Conservation (phyloP, 2,329 filamentous ascomycete species). For the Alternaria conjuncta region DNA sequence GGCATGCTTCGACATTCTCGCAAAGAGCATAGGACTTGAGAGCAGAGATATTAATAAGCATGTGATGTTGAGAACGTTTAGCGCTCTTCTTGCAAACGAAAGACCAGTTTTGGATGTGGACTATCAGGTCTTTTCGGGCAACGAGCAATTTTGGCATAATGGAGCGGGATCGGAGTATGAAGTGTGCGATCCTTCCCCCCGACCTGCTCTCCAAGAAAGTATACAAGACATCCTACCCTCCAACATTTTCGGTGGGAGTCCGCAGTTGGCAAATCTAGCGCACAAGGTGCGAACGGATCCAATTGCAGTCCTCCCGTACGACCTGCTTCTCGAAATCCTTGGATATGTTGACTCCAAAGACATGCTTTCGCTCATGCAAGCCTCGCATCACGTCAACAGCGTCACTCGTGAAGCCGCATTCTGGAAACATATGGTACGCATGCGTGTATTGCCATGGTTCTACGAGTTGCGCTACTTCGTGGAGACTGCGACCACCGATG, state of each 20-base stretch:
- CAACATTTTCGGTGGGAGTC: constrained; percentile 1
- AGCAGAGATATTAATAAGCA: constrained; percentile 17
- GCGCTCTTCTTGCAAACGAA: constrained; percentile 2
- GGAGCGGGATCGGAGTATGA: constrained; percentile 27
- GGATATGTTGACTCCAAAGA: constrained; percentile 8
- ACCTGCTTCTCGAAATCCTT: constrained; percentile 17
- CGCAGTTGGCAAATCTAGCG: background rate
- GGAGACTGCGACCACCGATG: background rate
- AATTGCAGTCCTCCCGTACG: constrained; percentile 16
- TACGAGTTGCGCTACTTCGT: constrained; percentile 9
- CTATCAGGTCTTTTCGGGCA: constrained; percentile 12
- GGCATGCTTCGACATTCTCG: constrained; percentile 24
- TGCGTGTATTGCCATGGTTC: constrained; percentile 22
- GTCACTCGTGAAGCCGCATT: constrained; percentile 11
- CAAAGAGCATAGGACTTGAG: constrained; percentile 11
- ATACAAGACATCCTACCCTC: constrained; percentile 14
- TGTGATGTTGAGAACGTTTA: constrained; percentile 13
- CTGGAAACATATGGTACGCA: constrained; percentile 22
- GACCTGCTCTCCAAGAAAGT: constrained; percentile 1
- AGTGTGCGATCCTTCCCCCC: constrained; percentile 11
- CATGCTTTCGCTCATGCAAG: constrained; percentile 16
- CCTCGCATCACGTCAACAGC: constrained; percentile 16
- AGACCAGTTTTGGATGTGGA: constrained; percentile 12
- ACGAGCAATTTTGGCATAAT: constrained; percentile 19
- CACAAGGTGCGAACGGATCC: constrained; percentile 20